A percentile compares a stretch with the other conserved stretches of the same genome.
These are phyloP conservation scores for Batrachochytrium dendrobatidis DNA, from an alignment of 371 early-diverging fungal genomes.

Conservation along the genomic window DNA sequence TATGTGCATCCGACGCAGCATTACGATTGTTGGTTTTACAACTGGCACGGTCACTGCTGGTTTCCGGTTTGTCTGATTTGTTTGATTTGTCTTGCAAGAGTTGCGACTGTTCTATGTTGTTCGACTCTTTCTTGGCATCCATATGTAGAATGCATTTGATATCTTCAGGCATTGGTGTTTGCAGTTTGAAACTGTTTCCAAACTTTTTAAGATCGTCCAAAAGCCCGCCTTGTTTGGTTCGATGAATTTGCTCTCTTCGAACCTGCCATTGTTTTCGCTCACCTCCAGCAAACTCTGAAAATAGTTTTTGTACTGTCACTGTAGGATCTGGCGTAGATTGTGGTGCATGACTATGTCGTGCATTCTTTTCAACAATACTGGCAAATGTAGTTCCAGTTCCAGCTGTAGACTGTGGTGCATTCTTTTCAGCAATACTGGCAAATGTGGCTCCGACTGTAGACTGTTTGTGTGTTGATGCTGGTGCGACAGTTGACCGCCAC, in stretches of 20 bases:
- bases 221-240: too few relatives aligned
- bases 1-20: too few relatives aligned
- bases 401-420: not conserved
- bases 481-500: constrained; percentile 28
- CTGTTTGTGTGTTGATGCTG: not conserved
- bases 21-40: too few relatives aligned
- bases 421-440: not conserved
- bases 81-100: too few relatives aligned
- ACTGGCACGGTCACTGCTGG: too few relatives aligned
- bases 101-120: too few relatives aligned
- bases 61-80: too few relatives aligned
- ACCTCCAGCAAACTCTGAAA: constrained; percentile 59
- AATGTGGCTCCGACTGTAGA: not conserved
- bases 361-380: constrained; percentile 12
- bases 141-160: not conserved
- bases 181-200: not conserved
- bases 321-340: constrained; percentile 13
- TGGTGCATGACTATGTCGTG: too few relatives aligned
- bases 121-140: not conserved
- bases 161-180: not conserved
- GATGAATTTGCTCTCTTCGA: too few relatives aligned
- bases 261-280: constrained; percentile 65
- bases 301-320: constrained; percentile 35
- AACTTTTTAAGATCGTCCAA: too few relatives aligned
- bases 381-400: constrained; percentile 11